Conservation (phyloP, 176 grass and related monocot species). For the Ensete glaucum region DNA sequence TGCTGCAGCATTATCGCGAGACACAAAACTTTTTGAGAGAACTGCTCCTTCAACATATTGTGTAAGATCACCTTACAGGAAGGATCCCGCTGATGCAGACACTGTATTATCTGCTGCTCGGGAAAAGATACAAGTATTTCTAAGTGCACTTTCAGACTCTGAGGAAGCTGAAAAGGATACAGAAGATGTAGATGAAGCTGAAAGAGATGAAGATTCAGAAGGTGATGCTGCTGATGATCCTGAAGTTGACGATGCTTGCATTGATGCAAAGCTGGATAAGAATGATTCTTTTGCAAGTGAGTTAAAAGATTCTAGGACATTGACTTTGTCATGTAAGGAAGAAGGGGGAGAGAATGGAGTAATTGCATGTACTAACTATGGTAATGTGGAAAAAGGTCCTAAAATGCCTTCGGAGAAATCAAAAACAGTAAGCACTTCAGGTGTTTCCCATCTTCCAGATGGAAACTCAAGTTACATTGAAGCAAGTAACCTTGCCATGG, state of each 20-base stretch:
- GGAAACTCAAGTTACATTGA: constrained; percentile 40
- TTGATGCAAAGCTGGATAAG: constrained; percentile 42
- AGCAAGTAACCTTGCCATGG: constrained; percentile 24
- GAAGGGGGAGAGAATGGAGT: constrained; percentile 18
- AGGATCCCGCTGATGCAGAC: constrained; percentile 76
- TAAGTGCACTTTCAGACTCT: constrained; percentile 56
- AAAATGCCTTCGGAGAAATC: constrained; percentile 27
- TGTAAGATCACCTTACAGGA: constrained; percentile 71
- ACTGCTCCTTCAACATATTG: constrained; percentile 95
- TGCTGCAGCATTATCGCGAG: constrained; percentile 86
- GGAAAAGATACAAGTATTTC: constrained; percentile 82
- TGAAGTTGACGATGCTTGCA: constrained; percentile 61
- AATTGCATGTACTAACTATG: too few species aligned
- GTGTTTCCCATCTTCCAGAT: constrained; percentile 20
- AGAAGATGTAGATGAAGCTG: constrained; percentile 56
- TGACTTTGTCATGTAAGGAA: constrained; percentile 10
- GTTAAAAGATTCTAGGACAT: constrained; percentile 22
- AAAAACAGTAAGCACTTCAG: constrained; percentile 30
- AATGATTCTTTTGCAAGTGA: constrained; percentile 21
- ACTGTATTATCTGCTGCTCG: constrained; percentile 55
- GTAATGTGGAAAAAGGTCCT: constrained; percentile 30
- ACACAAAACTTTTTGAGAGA: constrained; percentile 88
- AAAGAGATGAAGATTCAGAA: constrained; percentile 85
- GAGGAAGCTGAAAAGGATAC: constrained; percentile 59
- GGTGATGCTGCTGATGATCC: constrained; percentile 64